These are phyloP conservation scores for Umbelopsis vinacea DNA, from an alignment of 192 early-diverging fungal genomes.

Conservation along the genomic window DNA sequence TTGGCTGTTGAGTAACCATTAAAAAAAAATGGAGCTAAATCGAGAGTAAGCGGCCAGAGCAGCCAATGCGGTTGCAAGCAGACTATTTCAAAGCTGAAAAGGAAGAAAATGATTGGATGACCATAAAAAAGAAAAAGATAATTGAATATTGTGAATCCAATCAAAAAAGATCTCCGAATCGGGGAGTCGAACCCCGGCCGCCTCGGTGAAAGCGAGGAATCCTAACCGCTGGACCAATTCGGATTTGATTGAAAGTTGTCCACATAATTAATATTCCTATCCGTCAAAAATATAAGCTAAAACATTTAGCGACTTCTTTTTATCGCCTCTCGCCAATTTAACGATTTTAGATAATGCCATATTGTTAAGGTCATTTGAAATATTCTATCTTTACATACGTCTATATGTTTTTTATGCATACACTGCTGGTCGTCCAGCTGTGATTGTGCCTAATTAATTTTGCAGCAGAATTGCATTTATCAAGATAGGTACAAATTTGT, in stretches of 20 bases:
- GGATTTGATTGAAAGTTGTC: constrained; percentile 42
- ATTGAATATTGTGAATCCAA: neutral
- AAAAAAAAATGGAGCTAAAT: too few species aligned
- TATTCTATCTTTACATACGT: too few species aligned
- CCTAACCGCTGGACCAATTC: constrained; percentile 83
- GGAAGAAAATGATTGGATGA: neutral
- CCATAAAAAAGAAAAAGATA: neutral
- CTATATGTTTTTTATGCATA: too few species aligned
- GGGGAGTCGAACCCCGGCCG: constrained; percentile 88
- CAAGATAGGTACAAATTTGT: neutral
- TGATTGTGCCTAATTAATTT: too few species aligned
- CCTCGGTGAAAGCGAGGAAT: constrained; percentile 85
- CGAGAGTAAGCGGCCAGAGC: too few species aligned
- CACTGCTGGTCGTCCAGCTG: too few species aligned
- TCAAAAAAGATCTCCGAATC: constrained; percentile 63
- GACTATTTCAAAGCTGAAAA: neutral
- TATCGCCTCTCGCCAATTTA: neutral
- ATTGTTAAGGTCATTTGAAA: too few species aligned
- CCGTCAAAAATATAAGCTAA: neutral
- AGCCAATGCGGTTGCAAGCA: neutral
- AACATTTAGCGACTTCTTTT: neutral
- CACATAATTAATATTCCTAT: too few species aligned
- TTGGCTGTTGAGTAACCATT: too few species aligned
- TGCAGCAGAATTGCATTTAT: too few species aligned
- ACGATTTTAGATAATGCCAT: too few species aligned